These are phyloP conservation scores for Paulownia fortunei DNA, from an alignment of 257 asterid genomes.

Conservation along the genomic window DNA sequence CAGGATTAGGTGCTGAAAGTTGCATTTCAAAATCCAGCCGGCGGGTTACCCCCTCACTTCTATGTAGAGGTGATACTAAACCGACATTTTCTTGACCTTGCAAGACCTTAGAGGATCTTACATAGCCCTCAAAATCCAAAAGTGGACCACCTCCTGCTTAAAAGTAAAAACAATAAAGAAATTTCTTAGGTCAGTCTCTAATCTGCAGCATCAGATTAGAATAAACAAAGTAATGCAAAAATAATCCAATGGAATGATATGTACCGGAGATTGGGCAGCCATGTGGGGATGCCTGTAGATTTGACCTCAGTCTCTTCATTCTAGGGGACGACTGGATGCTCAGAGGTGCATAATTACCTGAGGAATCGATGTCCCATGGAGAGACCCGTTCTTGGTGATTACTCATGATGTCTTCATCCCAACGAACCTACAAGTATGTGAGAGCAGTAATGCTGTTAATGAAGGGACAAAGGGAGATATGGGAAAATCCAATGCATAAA, in stretches of 20 bases:
- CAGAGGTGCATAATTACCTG: conserved; percentile 60
- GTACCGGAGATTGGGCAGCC: conserved; percentile 56
- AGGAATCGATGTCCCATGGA: conserved; percentile 82
- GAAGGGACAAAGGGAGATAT: background rate
- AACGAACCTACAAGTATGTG: conserved; percentile 60
- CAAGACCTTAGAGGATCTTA: conserved; percentile 99
- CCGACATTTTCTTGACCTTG: conserved; percentile 99
- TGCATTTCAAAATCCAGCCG: conserved; percentile 59
- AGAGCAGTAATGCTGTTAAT: conserved; percentile 12
- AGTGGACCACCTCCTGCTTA: conserved; percentile 62
- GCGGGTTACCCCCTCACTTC: conserved; percentile 67
- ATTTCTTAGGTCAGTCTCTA: background rate
- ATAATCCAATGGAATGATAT: conserved; percentile 7
- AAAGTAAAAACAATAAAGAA: conserved; percentile 16
- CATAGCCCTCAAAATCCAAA: conserved; percentile 91
- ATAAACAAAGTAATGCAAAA: background rate
- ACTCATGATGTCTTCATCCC: conserved; percentile 66
- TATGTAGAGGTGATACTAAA: conserved; percentile 65
- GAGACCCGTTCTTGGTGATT: conserved; percentile 73
- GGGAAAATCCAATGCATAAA: background rate
- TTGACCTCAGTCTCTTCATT: conserved; percentile 68
- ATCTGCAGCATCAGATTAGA: background rate
- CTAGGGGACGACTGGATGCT: conserved; percentile 64
- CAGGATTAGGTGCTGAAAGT: conserved; percentile 47
- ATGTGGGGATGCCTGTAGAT: conserved; percentile 51